phyloP scores from a whole-genome alignment of 2,329 filamentous ascomycete genomes.

The Elsinoe perseae region DNA sequence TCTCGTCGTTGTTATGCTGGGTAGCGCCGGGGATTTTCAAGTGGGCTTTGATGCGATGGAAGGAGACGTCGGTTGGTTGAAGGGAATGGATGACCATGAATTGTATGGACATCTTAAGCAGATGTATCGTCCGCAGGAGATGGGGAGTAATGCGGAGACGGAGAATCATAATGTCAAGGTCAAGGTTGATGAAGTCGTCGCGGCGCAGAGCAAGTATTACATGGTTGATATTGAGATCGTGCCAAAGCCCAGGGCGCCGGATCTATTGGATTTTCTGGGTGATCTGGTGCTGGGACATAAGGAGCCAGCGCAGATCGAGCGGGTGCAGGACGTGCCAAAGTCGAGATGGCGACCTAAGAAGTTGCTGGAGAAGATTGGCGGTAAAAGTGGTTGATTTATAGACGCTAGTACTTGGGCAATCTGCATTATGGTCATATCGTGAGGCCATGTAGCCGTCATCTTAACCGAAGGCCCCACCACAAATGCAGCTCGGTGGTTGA shows the following conservation, averaged over 20 bases:
- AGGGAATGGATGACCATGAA: background rate
- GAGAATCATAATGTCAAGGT: background rate
- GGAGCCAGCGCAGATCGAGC: background rate
- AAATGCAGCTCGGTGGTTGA: too few relatives aligned
- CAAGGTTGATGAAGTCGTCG: background rate
- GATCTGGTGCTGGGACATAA: background rate
- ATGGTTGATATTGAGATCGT: background rate
- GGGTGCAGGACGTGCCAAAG: background rate
- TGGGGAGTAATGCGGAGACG: background rate
- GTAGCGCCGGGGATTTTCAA: background rate
- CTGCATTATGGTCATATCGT: too few relatives aligned
- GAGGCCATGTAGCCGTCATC: too few relatives aligned
- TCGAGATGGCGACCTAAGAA: background rate
- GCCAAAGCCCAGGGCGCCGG: background rate
- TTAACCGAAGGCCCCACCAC: too few relatives aligned
- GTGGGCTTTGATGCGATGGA: background rate
- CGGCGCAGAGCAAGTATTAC: background rate
- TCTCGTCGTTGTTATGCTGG: background rate
- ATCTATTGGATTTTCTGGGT: background rate
- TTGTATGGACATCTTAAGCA: background rate
- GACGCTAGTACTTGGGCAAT: too few relatives aligned
- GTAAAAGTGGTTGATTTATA: background rate
- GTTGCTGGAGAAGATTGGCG: background rate
- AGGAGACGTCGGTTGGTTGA: background rate
- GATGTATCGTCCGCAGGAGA: background rate